A percentile compares a stretch with the other conserved stretches of the same genome.
Conservation (phyloP, 75 land plant genomes). For the Cryptomeria japonica region DNA sequence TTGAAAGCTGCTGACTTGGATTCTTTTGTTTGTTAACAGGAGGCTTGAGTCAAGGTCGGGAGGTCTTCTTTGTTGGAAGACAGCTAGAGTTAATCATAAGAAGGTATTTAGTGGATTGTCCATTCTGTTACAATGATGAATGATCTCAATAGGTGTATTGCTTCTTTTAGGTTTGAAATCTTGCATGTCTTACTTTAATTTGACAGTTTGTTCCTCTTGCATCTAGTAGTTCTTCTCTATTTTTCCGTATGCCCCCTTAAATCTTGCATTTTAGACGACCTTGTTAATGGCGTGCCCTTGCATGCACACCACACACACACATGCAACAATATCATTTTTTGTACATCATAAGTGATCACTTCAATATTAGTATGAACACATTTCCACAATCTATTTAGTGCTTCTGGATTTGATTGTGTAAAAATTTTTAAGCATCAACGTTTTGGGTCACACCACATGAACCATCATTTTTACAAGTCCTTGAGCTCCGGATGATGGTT, state of each 20-base stretch:
- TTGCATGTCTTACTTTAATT: background rate
- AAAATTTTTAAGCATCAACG: too few relatives aligned
- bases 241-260: background rate
- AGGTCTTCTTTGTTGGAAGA: slow-evolving; percentile 69
- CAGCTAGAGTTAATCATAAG: slow-evolving; percentile 31
- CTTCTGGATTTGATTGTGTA: too few relatives aligned
- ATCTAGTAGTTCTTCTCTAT: background rate
- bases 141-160: background rate
- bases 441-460: too few relatives aligned
- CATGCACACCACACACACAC: background rate
- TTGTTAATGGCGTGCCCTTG: background rate
- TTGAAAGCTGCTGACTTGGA: background rate
- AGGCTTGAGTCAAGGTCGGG: slow-evolving; percentile 74
- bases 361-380: too few relatives aligned
- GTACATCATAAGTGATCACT: background rate
- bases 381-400: too few relatives aligned
- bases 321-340: background rate
- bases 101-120: slow-evolving; percentile 39
- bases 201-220: background rate
- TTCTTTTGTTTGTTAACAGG: slow-evolving; percentile 30
- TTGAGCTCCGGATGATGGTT: too few relatives aligned
- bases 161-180: background rate
- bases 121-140: background rate
- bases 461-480: too few relatives aligned
- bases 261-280: background rate